Percentiles rank a stretch among this genome's conserved stretches.
phyloP scores from a whole-genome alignment of 495 filamentous ascomycete species.

The Parachaetomium inaequale region DNA sequence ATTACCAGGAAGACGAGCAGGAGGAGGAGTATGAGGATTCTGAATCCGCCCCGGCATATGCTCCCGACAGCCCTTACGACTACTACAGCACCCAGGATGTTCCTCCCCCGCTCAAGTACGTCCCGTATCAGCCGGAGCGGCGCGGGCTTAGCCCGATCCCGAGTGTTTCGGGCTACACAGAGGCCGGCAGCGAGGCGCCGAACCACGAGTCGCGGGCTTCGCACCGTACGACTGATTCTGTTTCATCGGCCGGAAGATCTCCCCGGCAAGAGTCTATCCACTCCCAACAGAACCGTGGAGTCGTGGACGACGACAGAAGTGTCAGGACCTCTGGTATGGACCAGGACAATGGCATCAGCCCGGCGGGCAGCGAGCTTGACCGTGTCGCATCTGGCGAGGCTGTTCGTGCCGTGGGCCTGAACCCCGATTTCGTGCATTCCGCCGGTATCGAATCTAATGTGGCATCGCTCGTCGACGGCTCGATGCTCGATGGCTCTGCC shows the following conservation, averaged over 20 bases:
- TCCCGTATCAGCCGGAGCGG: constrained; percentile 53
- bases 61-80: constrained; percentile 45
- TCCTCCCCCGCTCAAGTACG: constrained; percentile 53
- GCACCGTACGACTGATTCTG: constrained; percentile 44
- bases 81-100: constrained; percentile 54
- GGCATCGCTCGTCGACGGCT: constrained; percentile 80
- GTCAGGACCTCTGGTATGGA: constrained; percentile 47
- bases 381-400: constrained; percentile 61
- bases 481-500: constrained; percentile 75
- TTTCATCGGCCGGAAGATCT: constrained; percentile 41
- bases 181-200: constrained; percentile 46
- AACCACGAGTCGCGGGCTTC: constrained; percentile 49
- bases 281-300: constrained; percentile 39
- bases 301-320: constrained; percentile 39
- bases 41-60: constrained; percentile 31
- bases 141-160: constrained; percentile 81
- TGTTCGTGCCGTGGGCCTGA: constrained; percentile 63
- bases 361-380: constrained; percentile 67
- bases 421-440: constrained; percentile 70
- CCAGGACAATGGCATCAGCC: constrained; percentile 58
- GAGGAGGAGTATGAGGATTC: constrained; percentile 48
- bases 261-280: constrained; percentile 31
- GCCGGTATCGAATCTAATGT: constrained; percentile 80
- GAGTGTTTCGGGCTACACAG: constrained; percentile 74
- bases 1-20: constrained; percentile 26